Conservation (phyloP, 768 basidiomycete genomes). For the Tubosaeta brunneosetosa region DNA sequence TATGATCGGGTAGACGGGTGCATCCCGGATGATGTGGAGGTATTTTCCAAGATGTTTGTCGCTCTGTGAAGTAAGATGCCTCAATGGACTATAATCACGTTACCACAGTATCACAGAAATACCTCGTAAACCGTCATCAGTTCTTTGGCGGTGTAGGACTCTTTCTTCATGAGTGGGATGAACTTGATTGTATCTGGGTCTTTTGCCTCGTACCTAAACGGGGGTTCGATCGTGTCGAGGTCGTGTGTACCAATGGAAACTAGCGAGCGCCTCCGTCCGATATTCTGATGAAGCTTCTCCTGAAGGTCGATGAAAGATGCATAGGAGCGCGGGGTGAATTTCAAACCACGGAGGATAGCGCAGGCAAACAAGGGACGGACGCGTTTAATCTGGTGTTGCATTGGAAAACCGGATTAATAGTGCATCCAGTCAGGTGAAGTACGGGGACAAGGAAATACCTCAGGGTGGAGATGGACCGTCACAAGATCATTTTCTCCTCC, state of each 20-base stretch:
- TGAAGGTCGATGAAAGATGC: conserved; percentile 99
- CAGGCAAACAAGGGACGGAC: conserved; percentile 90
- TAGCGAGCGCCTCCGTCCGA: conserved; percentile 83
- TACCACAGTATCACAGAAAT: not conserved
- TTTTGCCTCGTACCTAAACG: conserved; percentile 83
- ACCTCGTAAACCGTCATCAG: conserved; percentile 95
- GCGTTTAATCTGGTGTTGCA: conserved; percentile 55
- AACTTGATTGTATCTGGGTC: conserved; percentile 90
- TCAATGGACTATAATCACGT: not conserved
- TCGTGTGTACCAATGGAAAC: conserved; percentile 98
- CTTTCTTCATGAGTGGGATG: conserved; percentile 74
- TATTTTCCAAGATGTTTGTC: conserved; percentile 90
- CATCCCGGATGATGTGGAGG: conserved; percentile 89
- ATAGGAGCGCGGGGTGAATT: conserved; percentile 84
- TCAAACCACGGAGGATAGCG: conserved; percentile 85
- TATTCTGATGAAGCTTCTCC: conserved; percentile 96
- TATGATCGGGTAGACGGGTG: conserved; percentile 96
- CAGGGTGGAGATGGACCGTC: conserved; percentile 63
- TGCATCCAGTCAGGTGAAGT: not conserved
- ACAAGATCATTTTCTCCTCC: conserved; percentile 64
- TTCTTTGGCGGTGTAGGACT: conserved; percentile 80
- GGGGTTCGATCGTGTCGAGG: conserved; percentile 79
- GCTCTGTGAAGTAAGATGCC: conserved; percentile 43
- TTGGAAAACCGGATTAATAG: not conserved
- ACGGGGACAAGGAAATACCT: conserved; percentile 44